Base-by-base conservation (phyloP, 176 grass and related monocot genomes). In the Aegilops umbellulata region DNA sequence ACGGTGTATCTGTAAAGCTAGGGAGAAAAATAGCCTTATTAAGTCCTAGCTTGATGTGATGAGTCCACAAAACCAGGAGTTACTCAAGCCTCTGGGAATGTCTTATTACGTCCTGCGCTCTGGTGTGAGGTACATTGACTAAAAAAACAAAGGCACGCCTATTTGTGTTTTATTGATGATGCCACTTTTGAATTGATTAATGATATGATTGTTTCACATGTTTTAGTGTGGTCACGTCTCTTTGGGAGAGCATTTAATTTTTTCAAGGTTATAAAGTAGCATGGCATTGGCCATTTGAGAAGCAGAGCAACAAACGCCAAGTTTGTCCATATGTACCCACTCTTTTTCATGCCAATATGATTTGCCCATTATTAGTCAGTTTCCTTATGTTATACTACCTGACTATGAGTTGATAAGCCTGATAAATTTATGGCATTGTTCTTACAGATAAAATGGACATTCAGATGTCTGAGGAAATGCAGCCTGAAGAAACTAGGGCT, bases 371-470 rank as follows among this genome's bases (percentile, higher is more conserved):
- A 22, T 35, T 6, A 76, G 7, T 75, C 13, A 83, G 25, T 7
- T 74, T 60, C 31, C 24, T 60, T 14, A 14, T 51, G 15, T 77
- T 65, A 63, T 68, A 66, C 49, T 68, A 53, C 49, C 55, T 63
- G 60, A n/a, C 31, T n/a, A 65, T 61, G 74, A 49, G 19, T 80
- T 34, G 7, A 13, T 22, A 72, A 83, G 30, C 36, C 35, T 35
- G 42, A 65, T 30, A 75, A 68, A 26, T 76, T 63, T 7, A 29
- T 49, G 10, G 10, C 47, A 39, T 42, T 69, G 6, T 58, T 69
- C 69, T 81, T 84, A 27, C 81, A 88, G 85, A 91, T 84, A 87
- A 24, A 88, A 77, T n/a, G 7, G 77, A 77, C 58, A 20, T 31
- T 69, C 17, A 11, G 64, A 76, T 81, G 5, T 55, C 36, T 14